Evolutionary conservation across 176 grass and related monocot genomes (phyloP), one percentile per base, ranked within the genome.

Genomic region (Oryza rufipogon): DNA sequence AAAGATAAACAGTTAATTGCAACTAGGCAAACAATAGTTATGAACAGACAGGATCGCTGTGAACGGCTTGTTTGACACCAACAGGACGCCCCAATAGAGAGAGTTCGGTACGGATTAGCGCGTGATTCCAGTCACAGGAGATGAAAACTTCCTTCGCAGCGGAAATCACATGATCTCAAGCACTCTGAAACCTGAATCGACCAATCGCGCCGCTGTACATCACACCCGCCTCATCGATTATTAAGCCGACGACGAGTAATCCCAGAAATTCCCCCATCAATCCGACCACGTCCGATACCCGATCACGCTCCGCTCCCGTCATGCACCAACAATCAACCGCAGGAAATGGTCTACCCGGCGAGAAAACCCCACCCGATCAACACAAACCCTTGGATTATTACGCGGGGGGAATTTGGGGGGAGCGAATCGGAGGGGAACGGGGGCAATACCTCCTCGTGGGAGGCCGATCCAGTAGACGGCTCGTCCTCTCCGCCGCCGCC

Each of bases 381-480:
- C 39, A 69, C 11, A 34, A 48, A 39, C 75, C 11, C 20, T 58
- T n/a, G 38, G 61, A 74, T 74, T 60, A 42, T 33, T 32, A 32
- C 30, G 30, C 30, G 61, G 26, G 69, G 69, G 75, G 19, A 41
- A 47, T 69, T 23, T 10, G 46, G 84, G 68, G 51, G 26, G 30
- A 32, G 3, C 26, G 39, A 82, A 90, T 83, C 75, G 75, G 84
- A 23, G 63, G 69, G 46, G 36, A 15, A 28, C 39, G 63, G 8
- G n/a, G 19, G 58, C 4, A 22, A 32, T 90, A 90, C 89, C 89
- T 90, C 68, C 7, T 30, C 54, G 23, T 23, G 23, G 44, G 23
- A 19, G 47, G 82, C 36, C 79, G 79, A 82, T 82, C 73, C 64
- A 14, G 76, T 17, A 64, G 38, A 60, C 20, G 20, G n/a, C 58